phyloP scores from a whole-genome alignment of 306 rosid species.

The Dalbergia cochinchinensis region DNA sequence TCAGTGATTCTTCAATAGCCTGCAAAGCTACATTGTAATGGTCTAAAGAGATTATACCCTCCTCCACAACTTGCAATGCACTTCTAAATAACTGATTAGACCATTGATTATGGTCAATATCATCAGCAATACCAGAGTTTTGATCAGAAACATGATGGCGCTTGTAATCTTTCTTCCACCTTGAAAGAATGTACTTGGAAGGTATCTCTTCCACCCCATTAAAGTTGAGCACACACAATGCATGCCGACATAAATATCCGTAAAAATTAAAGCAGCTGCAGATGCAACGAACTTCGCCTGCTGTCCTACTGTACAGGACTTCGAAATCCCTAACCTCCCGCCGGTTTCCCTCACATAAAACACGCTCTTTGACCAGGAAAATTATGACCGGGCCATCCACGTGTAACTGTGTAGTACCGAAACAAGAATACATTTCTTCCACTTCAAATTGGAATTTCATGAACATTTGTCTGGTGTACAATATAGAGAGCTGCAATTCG shows the following conservation, averaged over 20 bases:
- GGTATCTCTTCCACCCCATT: constrained; percentile 96
- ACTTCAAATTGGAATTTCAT: constrained; percentile 85
- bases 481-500: constrained; percentile 84
- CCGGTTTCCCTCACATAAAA: constrained; percentile 72
- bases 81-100: constrained; percentile 72
- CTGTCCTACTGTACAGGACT: constrained; percentile 85
- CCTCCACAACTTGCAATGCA: constrained; percentile 91
- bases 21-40: constrained; percentile 83
- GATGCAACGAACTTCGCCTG: constrained; percentile 93
- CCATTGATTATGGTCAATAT: constrained; percentile 65
- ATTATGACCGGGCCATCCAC: constrained; percentile 79
- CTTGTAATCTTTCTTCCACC: constrained; percentile 96
- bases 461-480: constrained; percentile 79
- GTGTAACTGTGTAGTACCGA: constrained; percentile 85
- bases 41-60: constrained; percentile 78
- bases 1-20: constrained; percentile 79
- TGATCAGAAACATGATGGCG: constrained; percentile 68
- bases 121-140: constrained; percentile 48
- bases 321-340: constrained; percentile 86
- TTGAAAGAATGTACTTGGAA: constrained; percentile 65
- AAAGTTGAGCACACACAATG: constrained; percentile 84
- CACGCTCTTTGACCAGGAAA: constrained; percentile 92
- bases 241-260: constrained; percentile 92
- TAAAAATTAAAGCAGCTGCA: constrained; percentile 87
- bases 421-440: constrained; percentile 94